Base-by-base conservation (phyloP, 352 stramenopile genomes). In the Detonula confervacea region DNA sequence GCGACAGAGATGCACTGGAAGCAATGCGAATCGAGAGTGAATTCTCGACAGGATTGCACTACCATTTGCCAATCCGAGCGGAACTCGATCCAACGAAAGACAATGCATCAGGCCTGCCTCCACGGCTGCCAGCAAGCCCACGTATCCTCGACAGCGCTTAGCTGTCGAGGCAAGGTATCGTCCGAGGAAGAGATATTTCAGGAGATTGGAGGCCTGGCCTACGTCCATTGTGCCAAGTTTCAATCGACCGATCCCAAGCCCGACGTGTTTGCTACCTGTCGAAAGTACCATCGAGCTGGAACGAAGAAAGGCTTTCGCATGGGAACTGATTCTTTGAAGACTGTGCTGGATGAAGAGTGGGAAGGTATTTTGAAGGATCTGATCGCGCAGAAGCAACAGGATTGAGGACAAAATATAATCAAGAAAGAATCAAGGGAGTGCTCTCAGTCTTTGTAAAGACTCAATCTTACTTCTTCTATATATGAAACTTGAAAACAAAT, bases 41-140 rank as follows among this genome's bases (percentile, higher is more conserved):
- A 83, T 47, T 79, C 75, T 57, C 52, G 69, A 64, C 52, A 83
- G 44, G 61, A 78, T 55, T 83, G 68, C 24, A 56, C 63, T 18
- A 57, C 47, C 44, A 79, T 83, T 47, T 83, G 75, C 24, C 55
- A 75, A 46, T 63, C 67, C n/a, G 75, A 83, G 56, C 54, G 75
- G 25, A 76, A 83, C 37, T 83, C 75, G 6, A 75, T 83, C 54
- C 75, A 83, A 39, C 67, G 75, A 44, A 83, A 83, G 67, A 83
- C 68, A 1, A 83, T 83, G 75, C 75, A 78, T 30, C 67, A 78
- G 25, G 62, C 67, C 4, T 83, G 75, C 44, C 37, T 83, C 55
- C 68, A 83, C 18, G 75, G 75, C 30, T 79, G 67, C 44, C 75
- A 83, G 63, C 67, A 77, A 66, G 75, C 67, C 6, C 75, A 84